These are phyloP conservation scores for Penicillium psychrofluorescens DNA, from an alignment of 495 filamentous ascomycete species.

Conservation along the genomic window DNA sequence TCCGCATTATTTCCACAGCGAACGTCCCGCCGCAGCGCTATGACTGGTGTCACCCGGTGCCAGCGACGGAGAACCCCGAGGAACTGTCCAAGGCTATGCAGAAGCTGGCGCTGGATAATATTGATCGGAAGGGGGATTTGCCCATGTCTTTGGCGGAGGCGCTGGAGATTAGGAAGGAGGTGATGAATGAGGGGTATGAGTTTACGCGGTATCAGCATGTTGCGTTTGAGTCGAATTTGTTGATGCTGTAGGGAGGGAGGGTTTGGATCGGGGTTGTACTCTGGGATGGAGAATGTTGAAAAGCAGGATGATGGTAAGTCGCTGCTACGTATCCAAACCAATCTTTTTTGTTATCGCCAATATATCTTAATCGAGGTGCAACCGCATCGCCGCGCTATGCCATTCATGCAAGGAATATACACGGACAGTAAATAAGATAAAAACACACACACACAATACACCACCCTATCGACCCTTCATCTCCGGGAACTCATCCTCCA, in stretches of 20 bases:
- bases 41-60: slow-evolving; percentile 26
- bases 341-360: no score
- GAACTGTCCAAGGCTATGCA: slow-evolving; percentile 9
- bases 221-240: slow-evolving; percentile 24
- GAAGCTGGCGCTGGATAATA: slow-evolving; percentile 23
- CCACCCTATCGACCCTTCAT: slow-evolving; percentile 25
- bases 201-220: slow-evolving; percentile 28
- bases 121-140: slow-evolving; percentile 20
- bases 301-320: no score
- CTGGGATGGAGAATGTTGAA: background rate
- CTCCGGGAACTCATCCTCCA: slow-evolving; percentile 87
- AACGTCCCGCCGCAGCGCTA: slow-evolving; percentile 48
- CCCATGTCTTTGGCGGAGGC: slow-evolving; percentile 29
- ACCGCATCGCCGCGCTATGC: slow-evolving; percentile 24
- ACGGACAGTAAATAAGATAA: background rate
- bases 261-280: background rate
- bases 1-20: slow-evolving; percentile 46
- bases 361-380: background rate
- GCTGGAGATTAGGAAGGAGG: slow-evolving; percentile 14
- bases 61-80: slow-evolving; percentile 2
- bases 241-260: slow-evolving; percentile 9
- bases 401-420: slow-evolving; percentile 10
- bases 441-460: slow-evolving; percentile 11
- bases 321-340: no score
- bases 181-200: slow-evolving; percentile 19